Percentiles rank a stretch among this genome's conserved stretches.
Conservation (phyloP, 805 yeast genomes). For the Hanseniaspora lindneri region DNA sequence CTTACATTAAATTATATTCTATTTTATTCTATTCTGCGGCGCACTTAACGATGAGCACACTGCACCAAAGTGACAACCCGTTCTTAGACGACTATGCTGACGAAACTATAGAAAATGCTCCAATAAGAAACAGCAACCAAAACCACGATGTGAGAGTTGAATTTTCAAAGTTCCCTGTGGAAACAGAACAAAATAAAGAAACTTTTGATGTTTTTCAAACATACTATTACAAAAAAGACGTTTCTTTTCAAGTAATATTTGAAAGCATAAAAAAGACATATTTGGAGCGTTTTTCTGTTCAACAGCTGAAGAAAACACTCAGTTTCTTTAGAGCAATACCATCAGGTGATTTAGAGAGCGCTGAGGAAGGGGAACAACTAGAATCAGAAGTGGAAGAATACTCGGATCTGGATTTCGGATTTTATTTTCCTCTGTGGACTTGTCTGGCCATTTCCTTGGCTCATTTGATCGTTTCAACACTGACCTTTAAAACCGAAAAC, state of each 20-base stretch:
- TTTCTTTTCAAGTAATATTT: not conserved
- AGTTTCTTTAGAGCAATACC: not conserved
- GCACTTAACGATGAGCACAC: no score
- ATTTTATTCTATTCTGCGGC: no score
- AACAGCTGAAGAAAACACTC: not conserved
- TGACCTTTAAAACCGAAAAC: not conserved
- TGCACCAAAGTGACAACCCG: conserved; percentile 1
- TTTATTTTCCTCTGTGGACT: conserved; percentile 6
- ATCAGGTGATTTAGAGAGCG: not conserved
- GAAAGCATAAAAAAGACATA: not conserved
- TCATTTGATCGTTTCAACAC: not conserved
- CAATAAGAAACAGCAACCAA: not conserved
- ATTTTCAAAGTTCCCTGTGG: not conserved
- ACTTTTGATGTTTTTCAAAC: conserved; percentile 1
- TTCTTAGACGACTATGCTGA: not conserved
- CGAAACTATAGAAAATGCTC: not conserved
- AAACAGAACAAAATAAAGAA: not conserved
- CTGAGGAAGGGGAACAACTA: no score
- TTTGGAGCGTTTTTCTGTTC: no score
- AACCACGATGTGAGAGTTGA: not conserved
- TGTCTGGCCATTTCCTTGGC: not conserved
- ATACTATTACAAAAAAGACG: conserved; percentile 4
- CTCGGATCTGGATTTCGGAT: not conserved
- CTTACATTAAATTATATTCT: no score
- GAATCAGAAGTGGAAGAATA: not conserved